Conservation (phyloP, 1,284 basidiomycete species). For the Inonotus hispidus region DNA sequence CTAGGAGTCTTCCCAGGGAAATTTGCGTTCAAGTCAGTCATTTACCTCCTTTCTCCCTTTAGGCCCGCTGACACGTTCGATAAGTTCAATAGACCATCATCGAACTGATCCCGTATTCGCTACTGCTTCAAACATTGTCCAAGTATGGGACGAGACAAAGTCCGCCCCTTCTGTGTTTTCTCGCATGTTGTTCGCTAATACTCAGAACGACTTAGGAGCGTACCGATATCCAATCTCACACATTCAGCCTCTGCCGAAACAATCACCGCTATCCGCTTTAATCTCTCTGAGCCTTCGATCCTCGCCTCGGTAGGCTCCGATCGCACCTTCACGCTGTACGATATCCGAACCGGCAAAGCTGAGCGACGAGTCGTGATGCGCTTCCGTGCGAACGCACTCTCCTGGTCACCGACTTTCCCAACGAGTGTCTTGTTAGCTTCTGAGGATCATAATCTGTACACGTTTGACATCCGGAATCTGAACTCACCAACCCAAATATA, state of each 20-base stretch:
- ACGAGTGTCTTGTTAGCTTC: slow-evolving; percentile 89
- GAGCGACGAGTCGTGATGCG: slow-evolving; percentile 89
- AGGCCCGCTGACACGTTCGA: slow-evolving; percentile 19
- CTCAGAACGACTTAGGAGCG: slow-evolving; percentile 40
- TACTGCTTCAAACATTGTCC: slow-evolving; percentile 89
- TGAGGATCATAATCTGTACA: slow-evolving; percentile 98
- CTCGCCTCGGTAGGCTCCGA: slow-evolving; percentile 93
- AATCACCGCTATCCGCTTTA: slow-evolving; percentile 86
- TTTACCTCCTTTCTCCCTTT: not conserved
- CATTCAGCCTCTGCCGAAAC: slow-evolving; percentile 85
- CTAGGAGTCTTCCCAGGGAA: slow-evolving; percentile 77
- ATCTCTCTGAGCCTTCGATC: slow-evolving; percentile 89
- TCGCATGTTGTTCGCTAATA: not conserved
- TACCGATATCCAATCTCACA: slow-evolving; percentile 75
- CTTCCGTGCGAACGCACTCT: slow-evolving; percentile 79
- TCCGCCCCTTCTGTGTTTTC: slow-evolving; percentile 31
- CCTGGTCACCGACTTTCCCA: slow-evolving; percentile 96
- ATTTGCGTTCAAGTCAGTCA: slow-evolving; percentile 76
- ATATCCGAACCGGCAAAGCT: slow-evolving; percentile 93
- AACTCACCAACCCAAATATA: slow-evolving; percentile 87
- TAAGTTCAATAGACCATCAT: slow-evolving; percentile 92
- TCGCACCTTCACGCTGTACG: slow-evolving; percentile 93
- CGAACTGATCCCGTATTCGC: slow-evolving; percentile 84
- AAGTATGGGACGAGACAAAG: slow-evolving; percentile 98
- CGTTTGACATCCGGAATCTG: slow-evolving; percentile 92